Evolutionary conservation across 106 monocot genomes (phyloP).

Genomic region (Platanthera guangdongensis): DNA sequence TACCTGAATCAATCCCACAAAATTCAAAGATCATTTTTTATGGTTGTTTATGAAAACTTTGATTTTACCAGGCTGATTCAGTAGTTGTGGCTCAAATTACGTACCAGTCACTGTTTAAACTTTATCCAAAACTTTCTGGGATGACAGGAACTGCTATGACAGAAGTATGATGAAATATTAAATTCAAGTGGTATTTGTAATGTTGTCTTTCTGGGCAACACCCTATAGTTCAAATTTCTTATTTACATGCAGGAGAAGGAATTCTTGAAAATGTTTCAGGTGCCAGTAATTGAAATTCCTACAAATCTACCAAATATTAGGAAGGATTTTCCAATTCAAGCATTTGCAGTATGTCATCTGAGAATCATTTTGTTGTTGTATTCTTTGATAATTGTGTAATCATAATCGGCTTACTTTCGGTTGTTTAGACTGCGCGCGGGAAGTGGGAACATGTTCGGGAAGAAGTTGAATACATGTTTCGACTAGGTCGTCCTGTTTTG

Average conservation of each 20-base stretch:
- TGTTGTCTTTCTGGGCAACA: not conserved
- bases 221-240: not conserved
- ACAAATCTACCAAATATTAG: conserved; percentile 97
- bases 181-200: not conserved
- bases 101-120: conserved; percentile 95
- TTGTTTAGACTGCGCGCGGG: conserved; percentile 74
- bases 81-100: conserved; percentile 97
- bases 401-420: conserved; percentile 6
- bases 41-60: not conserved
- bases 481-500: conserved; percentile 83
- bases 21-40: not conserved
- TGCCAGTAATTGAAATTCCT: conserved; percentile 94
- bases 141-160: conserved; percentile 99
- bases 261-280: conserved; percentile 97
- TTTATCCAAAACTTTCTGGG: conserved; percentile 98
- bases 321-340: conserved; percentile 86
- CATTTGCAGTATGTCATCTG: conserved; percentile 79
- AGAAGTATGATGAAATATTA: conserved; percentile 42
- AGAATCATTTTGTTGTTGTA: not conserved
- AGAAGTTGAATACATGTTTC: conserved; percentile 90
- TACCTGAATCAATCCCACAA: not conserved
- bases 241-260: conserved; percentile 77
- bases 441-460: conserved; percentile 89
- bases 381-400: conserved; percentile 1
- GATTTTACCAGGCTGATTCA: conserved; percentile 72